phyloP scores from a whole-genome alignment of 371 early-diverging fungal genomes.

The Chytridium lagenaria region DNA sequence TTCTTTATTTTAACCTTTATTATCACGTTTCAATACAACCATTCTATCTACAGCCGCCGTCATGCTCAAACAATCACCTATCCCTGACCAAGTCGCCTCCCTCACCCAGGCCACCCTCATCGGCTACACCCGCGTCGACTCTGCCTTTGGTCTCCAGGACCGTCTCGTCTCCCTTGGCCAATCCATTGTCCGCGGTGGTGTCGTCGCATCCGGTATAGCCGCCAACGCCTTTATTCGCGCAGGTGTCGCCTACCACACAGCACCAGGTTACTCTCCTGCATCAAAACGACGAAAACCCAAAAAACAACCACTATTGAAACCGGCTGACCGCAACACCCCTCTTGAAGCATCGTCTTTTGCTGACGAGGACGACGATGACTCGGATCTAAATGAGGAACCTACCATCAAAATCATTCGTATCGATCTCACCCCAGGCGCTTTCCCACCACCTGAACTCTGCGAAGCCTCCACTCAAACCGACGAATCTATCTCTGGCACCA shows the following conservation, averaged over 20 bases:
- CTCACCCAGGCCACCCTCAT: conserved; percentile 13
- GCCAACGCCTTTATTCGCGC: conserved; percentile 35
- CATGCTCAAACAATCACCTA: conserved; percentile 36
- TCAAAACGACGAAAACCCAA: conserved; percentile 21
- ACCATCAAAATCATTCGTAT: background rate
- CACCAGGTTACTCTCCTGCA: too few species aligned
- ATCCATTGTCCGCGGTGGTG: conserved; percentile 20
- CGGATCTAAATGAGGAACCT: background rate
- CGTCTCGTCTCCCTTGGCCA: conserved; percentile 22
- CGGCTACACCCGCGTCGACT: conserved; percentile 27
- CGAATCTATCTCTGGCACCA: background rate
- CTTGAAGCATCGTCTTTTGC: background rate
- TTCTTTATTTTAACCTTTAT: too few species aligned
- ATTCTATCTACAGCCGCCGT: conserved; percentile 34
- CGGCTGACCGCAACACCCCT: background rate
- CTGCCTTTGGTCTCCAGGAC: conserved; percentile 35
- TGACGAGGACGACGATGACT: conserved; percentile 18
- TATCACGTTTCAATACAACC: background rate
- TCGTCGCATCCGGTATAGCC: conserved; percentile 33
- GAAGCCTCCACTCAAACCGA: conserved; percentile 19
- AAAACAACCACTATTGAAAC: background rate
- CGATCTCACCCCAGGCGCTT: background rate
- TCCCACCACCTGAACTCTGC: conserved; percentile 16
- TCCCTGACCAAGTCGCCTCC: conserved; percentile 33
- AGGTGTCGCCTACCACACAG: conserved; percentile 40